These are phyloP conservation scores for Vitellaria paradoxa DNA, from an alignment of 179 eudicot genomes.

Conservation along the genomic window DNA sequence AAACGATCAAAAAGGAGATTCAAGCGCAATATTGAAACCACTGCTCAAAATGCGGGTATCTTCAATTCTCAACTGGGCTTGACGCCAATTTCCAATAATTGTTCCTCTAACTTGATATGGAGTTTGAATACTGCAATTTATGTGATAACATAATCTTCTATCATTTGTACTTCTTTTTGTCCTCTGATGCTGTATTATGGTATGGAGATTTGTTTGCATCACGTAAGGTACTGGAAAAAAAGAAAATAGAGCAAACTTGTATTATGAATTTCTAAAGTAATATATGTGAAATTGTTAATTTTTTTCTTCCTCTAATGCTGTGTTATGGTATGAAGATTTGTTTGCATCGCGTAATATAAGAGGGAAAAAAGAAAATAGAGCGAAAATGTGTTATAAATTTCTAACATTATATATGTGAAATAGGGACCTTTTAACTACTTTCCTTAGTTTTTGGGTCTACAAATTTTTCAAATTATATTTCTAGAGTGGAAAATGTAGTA, in stretches of 20 bases:
- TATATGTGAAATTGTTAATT: too few relatives aligned
- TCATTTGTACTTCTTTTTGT: neutral
- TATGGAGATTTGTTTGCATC: too few relatives aligned
- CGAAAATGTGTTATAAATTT: neutral
- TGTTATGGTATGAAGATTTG: neutral
- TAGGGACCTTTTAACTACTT: neutral
- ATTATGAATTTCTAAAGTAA: too few relatives aligned
- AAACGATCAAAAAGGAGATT: slow-evolving; percentile 16
- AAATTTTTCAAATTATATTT: neutral
- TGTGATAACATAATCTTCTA: neutral
- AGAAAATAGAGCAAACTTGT: too few relatives aligned
- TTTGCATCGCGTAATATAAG: neutral
- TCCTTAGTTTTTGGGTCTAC: neutral
- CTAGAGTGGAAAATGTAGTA: neutral
- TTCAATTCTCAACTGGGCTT: neutral
- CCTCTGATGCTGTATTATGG: too few relatives aligned
- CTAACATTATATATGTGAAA: neutral
- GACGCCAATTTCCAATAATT: neutral
- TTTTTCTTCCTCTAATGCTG: neutral
- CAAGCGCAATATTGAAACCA: neutral
- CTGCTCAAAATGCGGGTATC: neutral
- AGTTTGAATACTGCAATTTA: neutral
- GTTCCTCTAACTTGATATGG: neutral
- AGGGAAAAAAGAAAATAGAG: neutral
- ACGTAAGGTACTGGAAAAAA: too few relatives aligned